phyloP scores from a whole-genome alignment of 73 alveolate species.

The Urostyla sp. region DNA sequence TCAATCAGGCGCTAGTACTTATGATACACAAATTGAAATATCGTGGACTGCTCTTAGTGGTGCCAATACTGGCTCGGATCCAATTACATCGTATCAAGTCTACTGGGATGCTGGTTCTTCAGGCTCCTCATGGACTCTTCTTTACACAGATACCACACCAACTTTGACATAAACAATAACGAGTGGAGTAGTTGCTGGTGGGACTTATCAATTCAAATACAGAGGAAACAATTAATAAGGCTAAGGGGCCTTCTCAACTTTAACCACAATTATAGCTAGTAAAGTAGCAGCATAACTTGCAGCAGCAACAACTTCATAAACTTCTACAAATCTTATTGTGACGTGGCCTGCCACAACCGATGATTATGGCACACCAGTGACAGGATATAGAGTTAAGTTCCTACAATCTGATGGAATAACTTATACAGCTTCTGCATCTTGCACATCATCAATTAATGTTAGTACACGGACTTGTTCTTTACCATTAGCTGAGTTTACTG shows the following conservation, averaged over 20 bases:
- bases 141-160: slow-evolving; percentile 1
- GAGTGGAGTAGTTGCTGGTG: too few species aligned
- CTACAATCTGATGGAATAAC: slow-evolving; percentile 5
- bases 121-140: background rate
- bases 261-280: slow-evolving; percentile 28
- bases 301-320: slow-evolving; percentile 4
- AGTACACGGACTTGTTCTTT: slow-evolving; percentile 39
- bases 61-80: background rate
- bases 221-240: slow-evolving; percentile 57
- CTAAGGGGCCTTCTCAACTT: slow-evolving; percentile 23
- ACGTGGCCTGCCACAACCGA: slow-evolving; percentile 36
- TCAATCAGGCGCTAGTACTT: slow-evolving; percentile 7
- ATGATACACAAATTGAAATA: slow-evolving; percentile 1
- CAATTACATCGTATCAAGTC: slow-evolving; percentile 11
- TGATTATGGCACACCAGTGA: slow-evolving; percentile 33
- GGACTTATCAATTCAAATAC: slow-evolving; percentile 35
- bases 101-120: slow-evolving; percentile 28
- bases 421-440: too few species aligned
- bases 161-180: too few species aligned
- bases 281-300: slow-evolving; percentile 46
- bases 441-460: slow-evolving; percentile 36
- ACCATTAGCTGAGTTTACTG: slow-evolving; percentile 34
- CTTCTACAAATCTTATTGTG: slow-evolving; percentile 23
- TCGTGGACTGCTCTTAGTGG: slow-evolving; percentile 23
- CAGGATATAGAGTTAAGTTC: slow-evolving; percentile 11